Evolutionary conservation across 2,329 filamentous ascomycete species (phyloP), one percentile per base, ranked within the genome.

Genomic region (Bipolaris bicolor): DNA sequence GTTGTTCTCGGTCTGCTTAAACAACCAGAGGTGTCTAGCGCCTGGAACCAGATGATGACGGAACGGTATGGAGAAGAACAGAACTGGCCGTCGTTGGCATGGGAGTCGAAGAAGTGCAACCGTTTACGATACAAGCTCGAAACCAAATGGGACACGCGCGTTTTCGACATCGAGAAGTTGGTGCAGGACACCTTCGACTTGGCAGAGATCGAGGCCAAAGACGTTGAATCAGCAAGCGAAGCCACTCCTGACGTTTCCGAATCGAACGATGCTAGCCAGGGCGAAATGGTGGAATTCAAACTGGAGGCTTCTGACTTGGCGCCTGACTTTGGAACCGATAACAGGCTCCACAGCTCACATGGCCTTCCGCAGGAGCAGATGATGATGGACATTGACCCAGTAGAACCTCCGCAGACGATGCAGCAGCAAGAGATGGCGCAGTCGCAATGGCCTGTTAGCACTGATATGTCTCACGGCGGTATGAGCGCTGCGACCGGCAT

Each of bases 1-100:
- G 86, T 89, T 57, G 83, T 90, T 47, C 87, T 88, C 63, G 87
- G 86, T 5, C 77, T 89, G 10, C 77, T 90, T n/a, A 87, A 88
- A 66, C 87, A 90, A 68, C 83, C 86, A 1, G 80, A 83, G 33
- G 83, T 89, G 41, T 82, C 83, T 61, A 81, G 83, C 49, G 84
- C 84, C 4, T 89, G 87, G 87, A 85, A 86, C 59, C 78, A 80
- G 0, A 74, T 88, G n/a, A 77, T 84, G 55, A 71, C 77, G 39
- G 75, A 79, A 29, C 76, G 85, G 65, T 82, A 88, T 60, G 80
- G 84, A 16, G 83, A 87, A 59, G 83, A 84, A 37, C 76, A 79
- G 26, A 77, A 81, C 51, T 71, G 70, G 71, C 75, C 75, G 11
- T 65, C 65, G 16, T 69, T 79, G 33, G 69, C 85, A 52, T 89